Evolutionary conservation across 495 filamentous ascomycete genomes (phyloP).

Genomic region (Hyaloscypha variabilis): DNA sequence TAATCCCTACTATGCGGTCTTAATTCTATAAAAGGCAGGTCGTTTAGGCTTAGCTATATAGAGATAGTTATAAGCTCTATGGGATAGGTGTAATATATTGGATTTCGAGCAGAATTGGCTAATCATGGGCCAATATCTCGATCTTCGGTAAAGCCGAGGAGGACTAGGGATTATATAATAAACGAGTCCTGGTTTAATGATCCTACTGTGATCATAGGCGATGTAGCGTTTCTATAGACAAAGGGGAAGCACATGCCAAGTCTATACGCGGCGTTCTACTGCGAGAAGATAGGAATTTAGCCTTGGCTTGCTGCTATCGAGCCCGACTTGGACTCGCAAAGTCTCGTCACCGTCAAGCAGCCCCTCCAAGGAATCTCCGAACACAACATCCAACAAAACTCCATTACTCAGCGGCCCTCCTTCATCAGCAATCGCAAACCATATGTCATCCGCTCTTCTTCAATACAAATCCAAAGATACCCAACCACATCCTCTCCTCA

Average conservation of each 20-base stretch:
- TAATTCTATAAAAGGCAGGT: constrained; percentile 21
- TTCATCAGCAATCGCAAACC: too few relatives aligned
- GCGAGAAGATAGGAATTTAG: constrained; percentile 15
- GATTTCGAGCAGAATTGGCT: constrained; percentile 15
- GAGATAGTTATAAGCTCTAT: constrained; percentile 14
- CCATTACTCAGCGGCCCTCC: too few relatives aligned
- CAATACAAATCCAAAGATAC: too few relatives aligned
- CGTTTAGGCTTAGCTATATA: constrained; percentile 15
- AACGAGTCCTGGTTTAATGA: too few relatives aligned
- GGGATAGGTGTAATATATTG: constrained; percentile 18
- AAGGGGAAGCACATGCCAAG: constrained; percentile 7
- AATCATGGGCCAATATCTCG: constrained; percentile 29
- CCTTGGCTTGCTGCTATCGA: too few relatives aligned
- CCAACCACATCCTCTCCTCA: too few relatives aligned
- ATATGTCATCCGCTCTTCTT: too few relatives aligned
- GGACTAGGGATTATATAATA: constrained; percentile 20
- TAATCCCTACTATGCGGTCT: constrained; percentile 6
- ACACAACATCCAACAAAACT: too few relatives aligned
- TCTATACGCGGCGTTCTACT: constrained; percentile 8
- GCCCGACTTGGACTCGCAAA: too few relatives aligned
- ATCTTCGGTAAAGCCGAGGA: constrained; percentile 25
- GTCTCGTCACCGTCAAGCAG: too few relatives aligned
- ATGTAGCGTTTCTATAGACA: constrained; percentile 3
- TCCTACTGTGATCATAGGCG: constrained; percentile 7
- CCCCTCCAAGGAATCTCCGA: too few relatives aligned